These are phyloP conservation scores for Ceratocystis ficicola DNA, from an alignment of 2,329 filamentous ascomycete species.

Conservation along the genomic window DNA sequence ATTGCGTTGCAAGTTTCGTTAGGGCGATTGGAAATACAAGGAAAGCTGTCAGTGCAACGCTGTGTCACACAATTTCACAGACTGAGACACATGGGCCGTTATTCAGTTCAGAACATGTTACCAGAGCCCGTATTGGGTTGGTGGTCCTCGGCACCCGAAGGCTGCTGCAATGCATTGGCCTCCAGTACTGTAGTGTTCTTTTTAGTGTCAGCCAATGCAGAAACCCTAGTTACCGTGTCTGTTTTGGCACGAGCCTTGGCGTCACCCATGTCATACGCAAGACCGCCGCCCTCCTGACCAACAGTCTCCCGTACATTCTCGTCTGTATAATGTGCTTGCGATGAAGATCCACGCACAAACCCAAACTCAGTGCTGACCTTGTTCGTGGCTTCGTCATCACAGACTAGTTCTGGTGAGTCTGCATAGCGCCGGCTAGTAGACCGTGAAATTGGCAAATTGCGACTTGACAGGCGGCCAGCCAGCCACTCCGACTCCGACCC, in stretches of 20 bases:
- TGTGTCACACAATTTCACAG: not conserved
- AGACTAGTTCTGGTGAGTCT: conserved; percentile 49
- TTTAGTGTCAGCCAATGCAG: conserved; percentile 27
- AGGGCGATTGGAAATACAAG: not conserved
- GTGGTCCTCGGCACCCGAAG: not conserved
- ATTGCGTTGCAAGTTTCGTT: not conserved
- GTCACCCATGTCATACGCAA: conserved; percentile 21
- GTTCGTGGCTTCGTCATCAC: conserved; percentile 10
- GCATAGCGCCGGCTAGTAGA: conserved; percentile 31
- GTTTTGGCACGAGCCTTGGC: conserved; percentile 24
- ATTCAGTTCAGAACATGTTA: not conserved
- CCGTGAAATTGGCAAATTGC: conserved; percentile 23
- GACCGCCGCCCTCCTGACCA: conserved; percentile 28
- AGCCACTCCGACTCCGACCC: conserved; percentile 96
- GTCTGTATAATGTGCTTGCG: conserved; percentile 23
- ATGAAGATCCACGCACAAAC: conserved; percentile 12
- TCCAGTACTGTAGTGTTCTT: not conserved
- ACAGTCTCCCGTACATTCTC: conserved; percentile 37
- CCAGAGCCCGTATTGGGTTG: not conserved
- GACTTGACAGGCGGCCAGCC: conserved; percentile 47
- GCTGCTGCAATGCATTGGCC: not conserved
- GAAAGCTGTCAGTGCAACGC: not conserved
- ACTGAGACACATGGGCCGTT: not conserved
- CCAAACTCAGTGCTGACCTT: conserved; percentile 11
- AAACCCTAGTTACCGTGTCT: not conserved